A percentile compares a stretch with the other conserved stretches of the same genome.
These are phyloP conservation scores for Talaromyces sp. DNA, from an alignment of 2,329 filamentous ascomycete genomes.

Conservation along the genomic window DNA sequence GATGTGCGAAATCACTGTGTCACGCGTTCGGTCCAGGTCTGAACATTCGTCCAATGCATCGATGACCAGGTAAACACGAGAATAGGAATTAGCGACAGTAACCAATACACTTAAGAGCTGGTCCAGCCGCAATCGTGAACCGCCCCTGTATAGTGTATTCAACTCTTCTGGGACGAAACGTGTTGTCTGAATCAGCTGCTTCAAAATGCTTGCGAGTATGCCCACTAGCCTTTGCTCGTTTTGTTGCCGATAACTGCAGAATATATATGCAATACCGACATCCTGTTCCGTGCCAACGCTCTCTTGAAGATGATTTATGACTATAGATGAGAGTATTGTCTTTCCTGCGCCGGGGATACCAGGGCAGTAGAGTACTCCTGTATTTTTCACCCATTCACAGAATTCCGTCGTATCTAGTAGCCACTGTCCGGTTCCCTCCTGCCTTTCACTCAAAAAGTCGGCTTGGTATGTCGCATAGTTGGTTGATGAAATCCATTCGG, in stretches of 20 bases:
- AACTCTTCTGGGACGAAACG: background rate
- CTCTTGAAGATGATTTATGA: conserved; percentile 23
- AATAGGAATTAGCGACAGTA: background rate
- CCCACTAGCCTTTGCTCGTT: background rate
- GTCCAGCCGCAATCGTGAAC: conserved; percentile 11
- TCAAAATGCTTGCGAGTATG: conserved; percentile 2
- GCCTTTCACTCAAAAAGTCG: background rate
- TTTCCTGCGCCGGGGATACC: conserved; percentile 39
- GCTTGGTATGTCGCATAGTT: background rate
- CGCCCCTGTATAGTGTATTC: conserved; percentile 11
- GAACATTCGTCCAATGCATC: conserved; percentile 18
- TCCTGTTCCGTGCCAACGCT: background rate
- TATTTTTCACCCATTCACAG: background rate
- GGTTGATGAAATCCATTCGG: background rate
- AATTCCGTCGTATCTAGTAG: conserved; percentile 1
- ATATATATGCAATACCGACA: conserved; percentile 4
- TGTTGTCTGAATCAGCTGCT: background rate
- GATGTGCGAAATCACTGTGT: conserved; percentile 12
- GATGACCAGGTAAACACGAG: conserved; percentile 13
- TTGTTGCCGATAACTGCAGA: conserved; percentile 7
- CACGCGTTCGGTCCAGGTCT: conserved; percentile 5
- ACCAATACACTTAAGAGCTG: conserved; percentile 9
- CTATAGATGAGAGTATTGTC: conserved; percentile 33
- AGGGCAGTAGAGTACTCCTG: conserved; percentile 2
- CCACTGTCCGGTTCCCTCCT: background rate